Base-by-base conservation (phyloP, 2,329 filamentous ascomycete species). In the Fusarium pseudonygamai region DNA sequence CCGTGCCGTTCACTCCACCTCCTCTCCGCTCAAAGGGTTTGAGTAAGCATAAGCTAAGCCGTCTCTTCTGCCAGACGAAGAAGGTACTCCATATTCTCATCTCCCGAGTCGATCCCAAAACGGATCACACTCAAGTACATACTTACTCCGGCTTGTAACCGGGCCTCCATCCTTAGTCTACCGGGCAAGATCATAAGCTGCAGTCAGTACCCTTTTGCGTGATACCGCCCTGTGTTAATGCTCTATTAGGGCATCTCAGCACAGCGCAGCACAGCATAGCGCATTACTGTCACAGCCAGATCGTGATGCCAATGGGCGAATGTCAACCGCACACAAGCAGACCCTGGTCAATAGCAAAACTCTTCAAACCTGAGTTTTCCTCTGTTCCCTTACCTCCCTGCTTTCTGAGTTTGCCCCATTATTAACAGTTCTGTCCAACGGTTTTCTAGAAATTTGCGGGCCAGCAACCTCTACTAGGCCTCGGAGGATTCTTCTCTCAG, bases 401-500 rank as follows among this genome's bases (percentile, higher is more conserved):
- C 58, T 73, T 65, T 57, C 55, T 72, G 61, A 67, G 52, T 68
- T 73, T 72, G 72, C 71, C 74, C 64, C 69, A 78, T 76, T 69
- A 55, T 40, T 55, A 55, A 68, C 63, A 49, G 47, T 47, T 67
- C 68, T 76, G 64, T 70, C 76, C 75, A 78, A 78, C 66, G 70
- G 70, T 61, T 71, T 81, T 81, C 79, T 81, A 80, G 79, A 81
- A 81, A 79, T 76, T 75, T 76, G 73, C 75, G 74, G 75, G 75
- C 71, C 76, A 70, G 62, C 70, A 74, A 64, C 71, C 68, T 74
- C 67, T 65, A 72, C 61, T 76, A 73, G 69, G 69, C 71, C 66
- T 80, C 76, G 78, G 79, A 79, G 76, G 67, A 79, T 80, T 80
- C 73, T 80, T 76, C 71, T 74, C 71, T 74, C 77, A 77, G 69